A percentile compares a stretch with the other conserved stretches of the same genome.
These are phyloP conservation scores for Zhuliangozyma blackwelliae DNA, from an alignment of 1,139 yeast genomes.

Conservation along the genomic window DNA sequence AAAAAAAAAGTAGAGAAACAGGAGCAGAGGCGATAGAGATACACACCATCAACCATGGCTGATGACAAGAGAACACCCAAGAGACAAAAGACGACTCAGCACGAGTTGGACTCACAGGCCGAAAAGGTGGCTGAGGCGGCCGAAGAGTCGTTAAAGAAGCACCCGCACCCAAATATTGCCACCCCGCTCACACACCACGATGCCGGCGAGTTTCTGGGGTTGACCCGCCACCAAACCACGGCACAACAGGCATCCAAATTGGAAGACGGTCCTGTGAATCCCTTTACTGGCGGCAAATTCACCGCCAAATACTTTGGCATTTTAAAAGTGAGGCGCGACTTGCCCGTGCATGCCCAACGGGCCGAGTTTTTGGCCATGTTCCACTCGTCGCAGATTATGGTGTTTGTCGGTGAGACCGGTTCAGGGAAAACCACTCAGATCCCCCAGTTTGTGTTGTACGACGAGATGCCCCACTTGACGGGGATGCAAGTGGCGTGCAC, in stretches of 20 bases:
- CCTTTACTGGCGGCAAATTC: constrained; percentile 69
- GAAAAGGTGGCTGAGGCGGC: constrained; percentile 32
- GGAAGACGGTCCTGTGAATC: constrained; percentile 65
- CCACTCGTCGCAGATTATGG: constrained; percentile 91
- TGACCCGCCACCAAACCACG: constrained; percentile 65
- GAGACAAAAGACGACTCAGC: constrained; percentile 10
- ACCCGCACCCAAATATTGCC: constrained; percentile 28
- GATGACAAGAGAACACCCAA: constrained; percentile 15
- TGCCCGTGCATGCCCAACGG: constrained; percentile 94
- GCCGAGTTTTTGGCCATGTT: constrained; percentile 79
- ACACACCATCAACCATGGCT: no score
- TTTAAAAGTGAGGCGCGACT: constrained; percentile 69
- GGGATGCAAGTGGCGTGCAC: constrained; percentile 92
- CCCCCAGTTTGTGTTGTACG: constrained; percentile 91
- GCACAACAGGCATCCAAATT: constrained; percentile 62
- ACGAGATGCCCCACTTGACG: constrained; percentile 79
- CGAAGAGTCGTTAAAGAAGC: constrained; percentile 37
- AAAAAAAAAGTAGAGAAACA: no score
- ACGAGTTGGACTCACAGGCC: constrained; percentile 15
- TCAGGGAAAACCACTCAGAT: constrained; percentile 97
- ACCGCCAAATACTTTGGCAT: constrained; percentile 70
- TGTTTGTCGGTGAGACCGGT: constrained; percentile 98
- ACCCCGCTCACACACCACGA: constrained; percentile 28
- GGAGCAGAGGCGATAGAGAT: no score
- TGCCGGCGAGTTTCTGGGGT: constrained; percentile 53